phyloP scores from a whole-genome alignment of 306 rosid genomes.

The Casuarina glauca region DNA sequence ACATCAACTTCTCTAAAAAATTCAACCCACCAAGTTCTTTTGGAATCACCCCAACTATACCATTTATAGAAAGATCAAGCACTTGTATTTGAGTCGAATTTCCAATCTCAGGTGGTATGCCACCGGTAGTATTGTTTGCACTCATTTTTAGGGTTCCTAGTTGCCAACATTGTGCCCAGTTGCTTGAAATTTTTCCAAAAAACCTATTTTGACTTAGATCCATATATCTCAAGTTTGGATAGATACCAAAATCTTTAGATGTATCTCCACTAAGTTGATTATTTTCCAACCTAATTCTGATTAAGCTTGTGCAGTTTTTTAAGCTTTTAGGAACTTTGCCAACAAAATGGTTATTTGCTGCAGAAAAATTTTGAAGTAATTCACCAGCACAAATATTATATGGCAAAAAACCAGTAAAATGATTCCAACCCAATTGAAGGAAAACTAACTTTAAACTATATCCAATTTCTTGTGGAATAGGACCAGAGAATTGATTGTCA shows the following conservation, averaged over 20 bases:
- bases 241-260: no score
- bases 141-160: no score
- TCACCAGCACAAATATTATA: not conserved
- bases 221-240: no score
- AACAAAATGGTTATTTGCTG: not conserved
- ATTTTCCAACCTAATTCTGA: slow-evolving; percentile 28
- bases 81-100: not conserved
- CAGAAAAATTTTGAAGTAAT: not conserved
- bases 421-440: not conserved
- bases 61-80: not conserved
- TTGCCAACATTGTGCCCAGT: no score
- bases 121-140: no score
- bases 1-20: not conserved
- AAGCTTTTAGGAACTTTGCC: slow-evolving; percentile 24
- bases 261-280: not conserved
- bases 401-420: not conserved
- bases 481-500: no score
- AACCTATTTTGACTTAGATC: no score
- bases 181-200: no score
- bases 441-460: not conserved
- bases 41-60: not conserved
- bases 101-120: not conserved
- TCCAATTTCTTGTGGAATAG: no score
- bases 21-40: no score
- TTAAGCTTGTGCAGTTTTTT: not conserved